A percentile compares a stretch with the other conserved stretches of the same genome.
phyloP scores from a whole-genome alignment of 257 asterid genomes.

The Solanum rostratum region DNA sequence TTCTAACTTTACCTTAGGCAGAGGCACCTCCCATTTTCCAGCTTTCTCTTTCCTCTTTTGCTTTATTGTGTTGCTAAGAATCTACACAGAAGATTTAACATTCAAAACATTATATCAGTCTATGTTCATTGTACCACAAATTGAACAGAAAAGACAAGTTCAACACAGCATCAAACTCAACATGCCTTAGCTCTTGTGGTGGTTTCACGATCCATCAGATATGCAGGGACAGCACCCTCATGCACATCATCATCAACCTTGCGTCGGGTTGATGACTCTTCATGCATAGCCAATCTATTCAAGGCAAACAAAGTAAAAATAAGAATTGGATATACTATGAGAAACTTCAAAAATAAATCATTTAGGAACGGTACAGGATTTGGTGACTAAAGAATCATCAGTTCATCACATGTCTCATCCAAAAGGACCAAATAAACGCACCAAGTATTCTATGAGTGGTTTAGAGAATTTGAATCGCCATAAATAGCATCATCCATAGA shows the following conservation, averaged over 20 bases:
- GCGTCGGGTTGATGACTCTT: conserved; percentile 71
- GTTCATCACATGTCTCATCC: neutral
- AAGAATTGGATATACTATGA: neutral
- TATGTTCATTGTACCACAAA: neutral
- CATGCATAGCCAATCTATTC: conserved; percentile 79
- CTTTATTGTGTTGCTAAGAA: conserved; percentile 86
- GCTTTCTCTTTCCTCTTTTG: conserved; percentile 97
- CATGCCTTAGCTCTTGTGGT: conserved; percentile 85
- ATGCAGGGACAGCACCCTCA: conserved; percentile 92
- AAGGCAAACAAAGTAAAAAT: neutral
- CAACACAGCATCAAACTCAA: neutral
- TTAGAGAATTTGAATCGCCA: neutral
- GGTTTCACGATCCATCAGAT: conserved; percentile 92
- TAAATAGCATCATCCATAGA: neutral
- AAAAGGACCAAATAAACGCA: neutral
- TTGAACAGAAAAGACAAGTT: neutral
- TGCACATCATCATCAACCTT: conserved; percentile 84
- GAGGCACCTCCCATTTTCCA: conserved; percentile 98
- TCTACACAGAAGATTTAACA: conserved; percentile 27
- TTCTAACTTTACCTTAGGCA: conserved; percentile 63
- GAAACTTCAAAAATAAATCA: neutral
- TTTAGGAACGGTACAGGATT: neutral
- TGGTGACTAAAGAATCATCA: neutral
- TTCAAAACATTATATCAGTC: neutral
- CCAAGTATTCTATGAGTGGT: neutral